These are phyloP conservation scores for Cairneyella variabilis DNA, from an alignment of 495 filamentous ascomycete species.

Conservation along the genomic window DNA sequence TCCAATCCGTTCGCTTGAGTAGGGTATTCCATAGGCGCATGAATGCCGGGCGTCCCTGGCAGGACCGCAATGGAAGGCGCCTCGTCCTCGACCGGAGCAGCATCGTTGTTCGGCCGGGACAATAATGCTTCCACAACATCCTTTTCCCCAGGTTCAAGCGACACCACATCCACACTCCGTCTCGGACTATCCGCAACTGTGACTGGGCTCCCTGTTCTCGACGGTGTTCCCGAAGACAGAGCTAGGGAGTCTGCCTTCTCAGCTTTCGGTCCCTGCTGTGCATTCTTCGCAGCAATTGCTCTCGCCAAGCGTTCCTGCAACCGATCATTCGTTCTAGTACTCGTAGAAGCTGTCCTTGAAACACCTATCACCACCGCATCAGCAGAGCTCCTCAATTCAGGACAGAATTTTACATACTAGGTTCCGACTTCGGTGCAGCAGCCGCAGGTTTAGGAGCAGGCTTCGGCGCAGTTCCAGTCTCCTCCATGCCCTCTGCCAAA, in stretches of 20 bases:
- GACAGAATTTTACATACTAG: conserved; percentile 2
- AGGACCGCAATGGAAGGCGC: background rate
- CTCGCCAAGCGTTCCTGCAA: conserved; percentile 82
- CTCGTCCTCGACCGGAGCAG: background rate
- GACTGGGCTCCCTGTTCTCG: conserved; percentile 17
- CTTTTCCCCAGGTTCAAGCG: conserved; percentile 5
- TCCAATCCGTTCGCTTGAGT: background rate
- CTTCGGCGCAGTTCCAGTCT: conserved; percentile 1
- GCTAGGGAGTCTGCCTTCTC: conserved; percentile 20
- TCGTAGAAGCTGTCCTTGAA: conserved; percentile 52
- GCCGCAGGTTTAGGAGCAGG: conserved; percentile 10
- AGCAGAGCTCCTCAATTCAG: background rate
- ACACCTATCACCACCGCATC: conserved; percentile 24
- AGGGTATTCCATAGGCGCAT: background rate
- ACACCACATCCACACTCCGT: conserved; percentile 18
- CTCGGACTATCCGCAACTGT: conserved; percentile 22
- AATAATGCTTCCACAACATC: background rate
- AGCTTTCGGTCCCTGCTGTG: conserved; percentile 12
- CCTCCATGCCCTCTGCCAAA: conserved; percentile 69
- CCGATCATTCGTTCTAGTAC: conserved; percentile 60
- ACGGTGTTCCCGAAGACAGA: conserved; percentile 19
- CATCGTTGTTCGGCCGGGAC: background rate
- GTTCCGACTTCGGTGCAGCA: conserved; percentile 26
- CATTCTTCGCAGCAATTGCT: conserved; percentile 47
- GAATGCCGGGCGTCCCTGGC: background rate